Evolutionary conservation across 1,284 basidiomycete genomes (phyloP), one percentile per base, ranked within the genome.

Genomic region (Ustilago tritici): DNA sequence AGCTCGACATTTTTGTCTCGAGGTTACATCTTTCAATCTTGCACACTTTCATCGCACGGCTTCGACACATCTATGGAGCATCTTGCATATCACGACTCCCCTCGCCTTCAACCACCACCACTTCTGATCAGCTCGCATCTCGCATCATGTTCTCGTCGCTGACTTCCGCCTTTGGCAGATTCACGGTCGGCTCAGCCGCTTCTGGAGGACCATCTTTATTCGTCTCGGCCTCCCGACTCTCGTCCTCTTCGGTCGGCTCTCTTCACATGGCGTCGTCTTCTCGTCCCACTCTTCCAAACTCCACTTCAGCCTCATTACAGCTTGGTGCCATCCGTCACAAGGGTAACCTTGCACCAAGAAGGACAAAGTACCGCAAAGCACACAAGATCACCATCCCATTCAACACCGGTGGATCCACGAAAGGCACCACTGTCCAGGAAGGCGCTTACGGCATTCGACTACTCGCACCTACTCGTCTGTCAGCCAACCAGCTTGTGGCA

Each of bases 381-480:
- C 93, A 95, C 87, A 97, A 97, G 87, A 94, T 94, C 65, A 90
- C 92, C 56, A 90, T 95, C 41, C 80, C 83, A 35, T 80, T 86
- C 71, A 84, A 82, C 34, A 81, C 78, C 57, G 97, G 96, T 66
- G 96, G 97, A 17, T 96, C 94, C 17, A 93, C 91, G 40, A 94
- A 95, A 84, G 97, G 96, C 31, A 97, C 96, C 10, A 95, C 95
- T 0, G 90, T 99, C 35, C 91, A 94, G 36, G 94, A 92, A 81
- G 97, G 95, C 43, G 92, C 93, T 15, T 99, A 92, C 90, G 97
- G 97, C 4, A 90, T 98, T 53, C 89, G 97, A 47, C 92, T 98
- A 23, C 93, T 93, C 81, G 92, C 92, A 0, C 94, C 94, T 0
- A 90, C 90, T 49, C 89, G 95, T 46, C 88, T 99, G n/a, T 92